These are phyloP conservation scores for Salix dunnii DNA, from an alignment of 345 rosid species.

Conservation along the genomic window DNA sequence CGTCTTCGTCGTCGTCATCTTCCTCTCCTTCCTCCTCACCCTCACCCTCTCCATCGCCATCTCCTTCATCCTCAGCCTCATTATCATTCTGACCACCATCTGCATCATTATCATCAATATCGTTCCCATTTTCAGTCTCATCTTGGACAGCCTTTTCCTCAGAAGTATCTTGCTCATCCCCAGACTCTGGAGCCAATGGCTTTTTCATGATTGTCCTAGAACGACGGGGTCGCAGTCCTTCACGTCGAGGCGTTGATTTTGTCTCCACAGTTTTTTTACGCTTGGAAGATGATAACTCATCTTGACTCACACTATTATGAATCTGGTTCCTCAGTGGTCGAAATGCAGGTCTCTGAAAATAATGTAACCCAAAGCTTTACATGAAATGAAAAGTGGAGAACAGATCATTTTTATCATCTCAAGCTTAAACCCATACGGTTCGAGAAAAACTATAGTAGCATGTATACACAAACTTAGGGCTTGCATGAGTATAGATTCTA, in stretches of 20 bases:
- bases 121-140: slow-evolving; percentile 80
- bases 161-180: slow-evolving; percentile 63
- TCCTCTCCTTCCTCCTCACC: slow-evolving; percentile 27
- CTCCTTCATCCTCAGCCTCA: slow-evolving; percentile 46
- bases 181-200: slow-evolving; percentile 52
- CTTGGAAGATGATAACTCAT: slow-evolving; percentile 55
- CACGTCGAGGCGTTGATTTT: slow-evolving; percentile 84
- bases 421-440: neutral
- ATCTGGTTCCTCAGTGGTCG: slow-evolving; percentile 55
- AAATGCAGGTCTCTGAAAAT: slow-evolving; percentile 61
- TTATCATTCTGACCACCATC: slow-evolving; percentile 41
- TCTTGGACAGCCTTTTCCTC: slow-evolving; percentile 77
- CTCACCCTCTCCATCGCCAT: slow-evolving; percentile 60
- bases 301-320: slow-evolving; percentile 52
- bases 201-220: slow-evolving; percentile 53
- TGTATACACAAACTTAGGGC: neutral
- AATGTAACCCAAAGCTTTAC: slow-evolving; percentile 10
- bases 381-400: slow-evolving; percentile 3
- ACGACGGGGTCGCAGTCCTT: slow-evolving; percentile 94
- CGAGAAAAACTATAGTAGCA: slow-evolving; percentile 2
- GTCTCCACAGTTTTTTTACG: slow-evolving; percentile 47
- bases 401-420: neutral
- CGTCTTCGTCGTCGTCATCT: slow-evolving; percentile 44
- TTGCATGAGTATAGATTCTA: slow-evolving; percentile 27
- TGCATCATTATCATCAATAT: slow-evolving; percentile 62